Evolutionary conservation across 1,284 basidiomycete species (phyloP), one percentile per base, ranked within the genome.

Genomic region (Trichosporon sp.): DNA sequence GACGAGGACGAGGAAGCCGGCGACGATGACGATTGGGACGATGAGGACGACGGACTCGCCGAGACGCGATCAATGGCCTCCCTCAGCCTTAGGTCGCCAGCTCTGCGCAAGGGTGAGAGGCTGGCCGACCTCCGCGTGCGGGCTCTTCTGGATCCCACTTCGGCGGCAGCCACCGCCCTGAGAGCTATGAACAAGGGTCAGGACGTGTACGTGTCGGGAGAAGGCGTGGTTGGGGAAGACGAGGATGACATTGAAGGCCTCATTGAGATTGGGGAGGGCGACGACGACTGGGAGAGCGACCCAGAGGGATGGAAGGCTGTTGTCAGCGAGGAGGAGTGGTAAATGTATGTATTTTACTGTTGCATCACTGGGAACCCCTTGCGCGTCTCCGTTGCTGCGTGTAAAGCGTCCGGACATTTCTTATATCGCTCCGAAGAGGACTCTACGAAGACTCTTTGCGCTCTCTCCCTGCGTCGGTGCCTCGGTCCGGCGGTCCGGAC

Each of bases 121-220:
- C 61, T 79, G 16, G 76, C 77, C 6, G 76, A 77, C n/a, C 71
- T 83, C 12, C 76, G 78, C 16, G 77, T 78, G 7, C 76, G 78
- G 68, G 80, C 80, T 1, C 76, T 83, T 4, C 81, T 83, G 68
- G 76, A 80, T 69, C 78, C 80, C 0, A 71, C 65, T 4, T 66
- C 65, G 0, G 63, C 66, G 2, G 77, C 76, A 16, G 79, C 78
- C 0, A 66, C 71, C 2, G 66, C 68, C 11, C 70, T 83, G 43
- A 72, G 74, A 14, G 80, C 80, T 0, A 16, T 74, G 8, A 68
- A 73, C 37, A 67, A 73, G 40, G 81, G 81, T 10, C 81, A 83
- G 67, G 80, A 83, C 14, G 76, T 81, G 31, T 73, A 65, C 32
- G 74, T 75, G 1, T 59, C 71, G 2, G 80, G 80, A 11, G 76